phyloP scores from a whole-genome alignment of 768 basidiomycete species.

The Strobilomyces echinocephalus region DNA sequence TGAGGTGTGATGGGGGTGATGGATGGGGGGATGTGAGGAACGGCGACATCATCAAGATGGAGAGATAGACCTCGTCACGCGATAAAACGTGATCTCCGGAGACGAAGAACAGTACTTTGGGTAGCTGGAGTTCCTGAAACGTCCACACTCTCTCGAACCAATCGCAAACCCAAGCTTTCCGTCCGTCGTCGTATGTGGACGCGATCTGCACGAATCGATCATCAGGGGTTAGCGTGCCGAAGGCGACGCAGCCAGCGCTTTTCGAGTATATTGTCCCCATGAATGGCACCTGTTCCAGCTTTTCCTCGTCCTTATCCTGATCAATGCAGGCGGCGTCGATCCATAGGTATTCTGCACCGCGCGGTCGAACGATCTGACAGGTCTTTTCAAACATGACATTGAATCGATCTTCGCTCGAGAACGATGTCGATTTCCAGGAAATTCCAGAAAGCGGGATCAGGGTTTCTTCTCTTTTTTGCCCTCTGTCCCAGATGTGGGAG shows the following conservation, averaged over 20 bases:
- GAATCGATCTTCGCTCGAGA: slow-evolving; percentile 7
- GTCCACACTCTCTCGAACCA: slow-evolving; percentile 17
- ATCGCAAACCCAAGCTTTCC: slow-evolving; percentile 10
- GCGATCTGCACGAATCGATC: not conserved
- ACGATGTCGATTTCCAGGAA: slow-evolving; percentile 2
- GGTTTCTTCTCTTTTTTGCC: not conserved
- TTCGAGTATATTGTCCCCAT: slow-evolving; percentile 6
- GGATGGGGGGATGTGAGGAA: slow-evolving; percentile 3
- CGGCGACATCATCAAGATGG: slow-evolving; percentile 9
- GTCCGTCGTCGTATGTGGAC: not conserved
- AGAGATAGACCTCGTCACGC: slow-evolving; percentile 4
- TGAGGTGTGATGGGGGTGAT: not conserved
- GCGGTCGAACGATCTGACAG: not conserved
- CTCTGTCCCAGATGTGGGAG: slow-evolving; percentile 9
- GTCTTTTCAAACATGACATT: not conserved
- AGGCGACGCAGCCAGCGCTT: slow-evolving; percentile 10
- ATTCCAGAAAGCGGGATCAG: not conserved
- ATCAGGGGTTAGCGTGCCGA: not conserved
- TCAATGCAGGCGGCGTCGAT: slow-evolving; percentile 9
- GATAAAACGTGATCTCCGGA: slow-evolving; percentile 7
- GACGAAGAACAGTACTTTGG: slow-evolving; percentile 4
- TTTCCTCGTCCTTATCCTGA: not conserved
- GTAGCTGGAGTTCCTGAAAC: slow-evolving; percentile 12
- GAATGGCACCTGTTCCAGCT: slow-evolving; percentile 2
- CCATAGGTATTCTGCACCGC: slow-evolving; percentile 6